Conservation (phyloP, 805 yeast genomes). For the Myxozyma udenii region DNA sequence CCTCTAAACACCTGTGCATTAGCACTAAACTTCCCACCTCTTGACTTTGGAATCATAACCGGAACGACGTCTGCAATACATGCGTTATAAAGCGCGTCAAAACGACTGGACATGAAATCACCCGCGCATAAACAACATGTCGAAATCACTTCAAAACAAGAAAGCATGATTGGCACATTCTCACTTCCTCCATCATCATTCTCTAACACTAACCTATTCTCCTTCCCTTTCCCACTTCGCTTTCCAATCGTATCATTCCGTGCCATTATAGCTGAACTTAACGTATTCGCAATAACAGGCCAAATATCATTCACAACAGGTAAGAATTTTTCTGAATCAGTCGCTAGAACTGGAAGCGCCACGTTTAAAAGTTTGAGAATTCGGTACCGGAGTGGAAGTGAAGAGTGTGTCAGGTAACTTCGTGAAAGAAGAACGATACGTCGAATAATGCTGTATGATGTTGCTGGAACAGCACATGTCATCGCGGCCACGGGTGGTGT, state of each 20-base stretch:
- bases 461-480: slow-evolving; percentile 55
- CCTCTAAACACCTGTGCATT: slow-evolving; percentile 18
- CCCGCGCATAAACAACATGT: slow-evolving; percentile 33
- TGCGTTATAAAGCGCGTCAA: slow-evolving; percentile 26
- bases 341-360: slow-evolving; percentile 53
- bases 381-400: slow-evolving; percentile 54
- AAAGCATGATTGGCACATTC: no score
- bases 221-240: no score
- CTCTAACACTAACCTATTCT: no score
- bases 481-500: background rate
- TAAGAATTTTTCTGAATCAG: slow-evolving; percentile 45
- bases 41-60: slow-evolving; percentile 13
- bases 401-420: slow-evolving; percentile 63
- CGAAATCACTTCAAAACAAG: slow-evolving; percentile 36
- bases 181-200: no score
- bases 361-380: slow-evolving; percentile 51
- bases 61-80: slow-evolving; percentile 14
- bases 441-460: slow-evolving; percentile 56
- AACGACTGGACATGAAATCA: slow-evolving; percentile 40
- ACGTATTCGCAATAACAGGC: slow-evolving; percentile 44
- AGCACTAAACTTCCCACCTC: slow-evolving; percentile 25
- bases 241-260: no score
- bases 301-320: slow-evolving; percentile 55
- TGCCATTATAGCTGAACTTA: no score
- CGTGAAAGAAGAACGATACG: slow-evolving; percentile 69